Evolutionary conservation across 495 filamentous ascomycete species (phyloP).

Genomic region (Trichoderma parareesei): DNA sequence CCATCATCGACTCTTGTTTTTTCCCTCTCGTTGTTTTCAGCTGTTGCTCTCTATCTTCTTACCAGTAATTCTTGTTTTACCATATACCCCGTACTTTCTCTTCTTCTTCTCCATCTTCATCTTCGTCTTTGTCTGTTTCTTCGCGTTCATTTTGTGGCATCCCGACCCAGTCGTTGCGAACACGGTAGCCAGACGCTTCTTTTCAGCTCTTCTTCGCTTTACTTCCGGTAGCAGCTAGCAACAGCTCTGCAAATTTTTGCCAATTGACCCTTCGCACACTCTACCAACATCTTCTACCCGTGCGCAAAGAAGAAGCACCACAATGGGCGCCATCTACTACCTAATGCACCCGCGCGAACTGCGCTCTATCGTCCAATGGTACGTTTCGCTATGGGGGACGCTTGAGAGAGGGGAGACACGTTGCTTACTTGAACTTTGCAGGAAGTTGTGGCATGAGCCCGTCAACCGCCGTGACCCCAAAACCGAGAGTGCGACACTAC

Average conservation of each 20-base stretch:
- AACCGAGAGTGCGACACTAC: constrained; percentile 65
- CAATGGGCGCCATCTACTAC: constrained; percentile 60
- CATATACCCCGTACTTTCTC: constrained; percentile 1
- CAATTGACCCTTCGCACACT: background rate
- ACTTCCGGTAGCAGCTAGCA: background rate
- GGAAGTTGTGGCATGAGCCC: constrained; percentile 94
- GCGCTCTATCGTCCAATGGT: constrained; percentile 91
- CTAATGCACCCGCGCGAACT: constrained; percentile 69
- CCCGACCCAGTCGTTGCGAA: background rate
- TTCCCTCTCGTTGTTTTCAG: background rate
- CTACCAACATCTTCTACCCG: background rate
- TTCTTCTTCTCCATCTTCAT: background rate
- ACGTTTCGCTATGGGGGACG: constrained; percentile 18
- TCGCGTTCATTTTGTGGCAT: background rate
- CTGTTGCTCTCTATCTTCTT: constrained; percentile 2
- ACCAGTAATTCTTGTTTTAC: background rate
- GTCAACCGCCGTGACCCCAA: constrained; percentile 72
- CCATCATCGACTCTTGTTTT: background rate
- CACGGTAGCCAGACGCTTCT: background rate
- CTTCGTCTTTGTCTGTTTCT: constrained; percentile 10
- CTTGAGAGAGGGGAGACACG: background rate
- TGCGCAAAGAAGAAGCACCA: constrained; percentile 25
- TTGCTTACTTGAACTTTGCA: constrained; percentile 27
- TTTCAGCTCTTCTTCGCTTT: background rate
- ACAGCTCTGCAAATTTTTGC: background rate